Percentiles rank a stretch among this genome's conserved stretches.
Conservation (phyloP, 2,329 filamentous ascomycete species). For the Clonostachys byssicola region DNA sequence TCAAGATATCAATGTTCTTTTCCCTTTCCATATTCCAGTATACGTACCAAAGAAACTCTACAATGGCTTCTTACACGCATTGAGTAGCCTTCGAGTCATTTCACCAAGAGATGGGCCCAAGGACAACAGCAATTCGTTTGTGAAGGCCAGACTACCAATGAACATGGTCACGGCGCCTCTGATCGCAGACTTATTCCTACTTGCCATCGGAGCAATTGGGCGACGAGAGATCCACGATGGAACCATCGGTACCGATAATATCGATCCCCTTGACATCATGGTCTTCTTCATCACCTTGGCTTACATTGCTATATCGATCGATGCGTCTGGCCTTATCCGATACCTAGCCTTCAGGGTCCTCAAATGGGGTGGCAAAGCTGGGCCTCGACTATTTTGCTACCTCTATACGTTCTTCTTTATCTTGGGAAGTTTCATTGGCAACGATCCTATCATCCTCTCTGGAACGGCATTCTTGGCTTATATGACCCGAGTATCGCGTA, state of each 20-base stretch:
- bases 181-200: constrained; percentile 66
- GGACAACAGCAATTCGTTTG: constrained; percentile 25
- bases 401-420: constrained; percentile 70
- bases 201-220: constrained; percentile 66
- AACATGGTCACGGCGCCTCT: constrained; percentile 70
- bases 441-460: constrained; percentile 71
- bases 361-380: constrained; percentile 62
- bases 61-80: constrained; percentile 32
- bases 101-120: constrained; percentile 5
- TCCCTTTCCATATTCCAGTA: constrained; percentile 63
- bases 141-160: constrained; percentile 55
- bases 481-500: constrained; percentile 71
- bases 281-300: constrained; percentile 69
- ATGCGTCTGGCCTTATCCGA: constrained; percentile 69
- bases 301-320: constrained; percentile 75
- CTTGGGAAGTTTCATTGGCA: constrained; percentile 66
- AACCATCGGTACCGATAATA: constrained; percentile 61
- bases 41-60: constrained; percentile 49
- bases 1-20: constrained; percentile 64
- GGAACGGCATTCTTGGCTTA: constrained; percentile 73
- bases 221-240: constrained; percentile 64
- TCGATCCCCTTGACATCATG: constrained; percentile 70
- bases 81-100: constrained; percentile 43
- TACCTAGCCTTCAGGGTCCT: constrained; percentile 69
- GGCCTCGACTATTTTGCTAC: constrained; percentile 66